Conservation (phyloP, 441 rosid species). For the Melastoma candidum region DNA sequence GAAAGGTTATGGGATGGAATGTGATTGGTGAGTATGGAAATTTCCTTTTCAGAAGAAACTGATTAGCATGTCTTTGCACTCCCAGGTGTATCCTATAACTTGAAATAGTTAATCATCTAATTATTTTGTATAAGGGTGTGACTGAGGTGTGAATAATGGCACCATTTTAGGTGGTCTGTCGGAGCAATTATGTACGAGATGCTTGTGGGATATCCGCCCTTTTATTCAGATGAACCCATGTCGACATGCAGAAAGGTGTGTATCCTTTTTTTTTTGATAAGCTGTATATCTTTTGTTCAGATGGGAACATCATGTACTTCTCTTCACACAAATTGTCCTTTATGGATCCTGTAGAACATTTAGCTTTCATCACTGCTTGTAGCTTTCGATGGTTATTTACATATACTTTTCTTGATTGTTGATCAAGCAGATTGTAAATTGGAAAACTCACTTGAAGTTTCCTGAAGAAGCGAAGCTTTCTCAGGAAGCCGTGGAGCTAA, state of each 20-base stretch:
- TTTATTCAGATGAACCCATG: conserved; percentile 18
- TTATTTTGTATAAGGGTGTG: too few species aligned
- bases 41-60: background rate
- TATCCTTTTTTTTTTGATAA: background rate
- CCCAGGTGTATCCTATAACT: background rate
- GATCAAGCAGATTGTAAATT: conserved; percentile 48
- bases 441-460: conserved; percentile 68
- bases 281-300: background rate
- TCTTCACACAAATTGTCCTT: too few species aligned
- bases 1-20: conserved; percentile 19
- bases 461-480: conserved; percentile 68
- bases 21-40: conserved; percentile 15
- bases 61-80: background rate
- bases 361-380: background rate
- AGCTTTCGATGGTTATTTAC: background rate
- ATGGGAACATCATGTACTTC: background rate
- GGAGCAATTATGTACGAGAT: conserved; percentile 18
- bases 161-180: conserved; percentile 12
- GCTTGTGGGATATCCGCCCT: conserved; percentile 19
- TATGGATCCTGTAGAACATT: too few species aligned
- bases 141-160: too few species aligned
- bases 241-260: conserved; percentile 15
- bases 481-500: conserved; percentile 48
- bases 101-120: background rate
- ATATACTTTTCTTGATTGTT: conserved; percentile 6